Evolutionary conservation across 768 basidiomycete genomes (phyloP), one percentile per base, ranked within the genome.

Genomic region (Mycena filopes): DNA sequence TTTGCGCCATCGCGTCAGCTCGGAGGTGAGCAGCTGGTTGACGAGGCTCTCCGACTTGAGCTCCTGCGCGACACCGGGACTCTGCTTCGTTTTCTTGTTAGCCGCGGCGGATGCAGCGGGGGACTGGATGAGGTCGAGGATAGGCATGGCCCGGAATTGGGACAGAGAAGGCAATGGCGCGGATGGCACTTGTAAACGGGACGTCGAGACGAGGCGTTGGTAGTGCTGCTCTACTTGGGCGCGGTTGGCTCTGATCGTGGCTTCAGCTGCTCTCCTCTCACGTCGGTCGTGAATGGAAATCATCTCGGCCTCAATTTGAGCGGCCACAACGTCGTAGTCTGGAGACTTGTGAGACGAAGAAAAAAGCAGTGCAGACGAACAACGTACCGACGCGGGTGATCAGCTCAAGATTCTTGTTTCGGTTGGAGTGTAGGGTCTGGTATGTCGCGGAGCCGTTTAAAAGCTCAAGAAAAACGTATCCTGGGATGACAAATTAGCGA

Each of bases 1-100:
- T 9, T 77, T 73, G 20, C 75, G 71, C 91, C 91, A 92, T 6
- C 76, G 72, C 6, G 74, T 71, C 21, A 91, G 63, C 57, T 90
- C 81, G 18, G 78, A 70, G 15, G 69, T 53, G 46, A 89, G 75
- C 18, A 86, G 74, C 4, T 78, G 73, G 1, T 55, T 65, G 4
- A 83, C 77, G 23, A 84, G 71, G 1, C 58, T 72, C 59, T 60
- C 68, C 23, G 70, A 55, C 16, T 69, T 56, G 25, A 71, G 58
- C 20, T 81, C 70, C 38, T 79, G 77, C 0, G 59, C 63, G 9
- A 74, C 72, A 13, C 77, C 68, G 21, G 53, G 43, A 3, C 45
- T 62, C 36, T 66, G 54, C 42, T 47, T 55, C 6, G 28, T 18
- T 23, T 75, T 77, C n/a, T 65, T 61, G 55, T 70, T 58, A 28